These are phyloP conservation scores for Fraxinus cuspidata DNA, from an alignment of 257 asterid species.

Conservation along the genomic window DNA sequence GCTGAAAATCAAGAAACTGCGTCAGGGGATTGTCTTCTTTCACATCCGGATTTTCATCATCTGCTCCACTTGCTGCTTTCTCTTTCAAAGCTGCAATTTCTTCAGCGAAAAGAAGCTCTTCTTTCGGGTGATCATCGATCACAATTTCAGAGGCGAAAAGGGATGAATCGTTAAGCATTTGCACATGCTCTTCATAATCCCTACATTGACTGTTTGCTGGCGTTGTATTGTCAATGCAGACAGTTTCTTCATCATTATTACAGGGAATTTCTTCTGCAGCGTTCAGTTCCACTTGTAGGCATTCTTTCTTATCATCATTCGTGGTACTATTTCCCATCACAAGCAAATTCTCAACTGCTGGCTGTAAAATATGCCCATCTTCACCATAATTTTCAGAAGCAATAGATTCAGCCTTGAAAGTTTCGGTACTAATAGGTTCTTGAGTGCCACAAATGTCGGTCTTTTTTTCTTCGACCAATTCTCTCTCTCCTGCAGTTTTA, in stretches of 20 bases:
- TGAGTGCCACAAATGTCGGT: not conserved
- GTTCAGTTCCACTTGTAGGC: slow-evolving; percentile 4
- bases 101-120: slow-evolving; percentile 16
- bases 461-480: slow-evolving; percentile 9
- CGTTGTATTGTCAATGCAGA: not conserved
- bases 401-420: not conserved
- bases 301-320: slow-evolving; percentile 5
- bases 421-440: slow-evolving; percentile 1
- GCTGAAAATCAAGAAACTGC: slow-evolving; percentile 17
- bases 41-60: slow-evolving; percentile 7
- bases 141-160: not conserved
- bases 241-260: slow-evolving; percentile 19
- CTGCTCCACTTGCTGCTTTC: slow-evolving; percentile 19
- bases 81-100: not conserved
- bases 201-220: slow-evolving; percentile 10
- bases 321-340: not conserved
- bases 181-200: slow-evolving; percentile 5
- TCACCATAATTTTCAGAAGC: slow-evolving; percentile 10
- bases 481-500: not conserved
- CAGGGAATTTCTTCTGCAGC: slow-evolving; percentile 8
- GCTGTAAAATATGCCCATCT: slow-evolving; percentile 18
- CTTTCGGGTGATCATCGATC: not conserved
- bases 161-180: not conserved
- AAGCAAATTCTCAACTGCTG: slow-evolving; percentile 6
- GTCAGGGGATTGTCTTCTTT: slow-evolving; percentile 5